Percentiles rank a stretch among this genome's conserved stretches.
Evolutionary conservation across 495 filamentous ascomycete species (phyloP).

Genomic region (Rhypophila decipiens): DNA sequence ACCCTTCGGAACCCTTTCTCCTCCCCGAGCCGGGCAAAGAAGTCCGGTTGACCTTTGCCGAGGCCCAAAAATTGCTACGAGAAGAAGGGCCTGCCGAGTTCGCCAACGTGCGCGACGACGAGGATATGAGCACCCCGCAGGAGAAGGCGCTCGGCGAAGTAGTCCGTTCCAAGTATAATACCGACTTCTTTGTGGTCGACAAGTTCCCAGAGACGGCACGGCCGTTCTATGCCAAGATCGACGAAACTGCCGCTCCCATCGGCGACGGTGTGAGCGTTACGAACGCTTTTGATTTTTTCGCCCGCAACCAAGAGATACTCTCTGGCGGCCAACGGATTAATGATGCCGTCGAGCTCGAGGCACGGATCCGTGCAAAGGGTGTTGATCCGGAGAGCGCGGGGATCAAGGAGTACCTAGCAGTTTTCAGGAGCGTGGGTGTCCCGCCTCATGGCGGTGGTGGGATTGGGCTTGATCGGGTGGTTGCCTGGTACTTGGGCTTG

Average conservation of each 20-base stretch:
- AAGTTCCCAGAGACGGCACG: constrained; percentile 81
- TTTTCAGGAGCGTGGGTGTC: constrained; percentile 68
- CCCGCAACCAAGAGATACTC: constrained; percentile 73
- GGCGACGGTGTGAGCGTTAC: constrained; percentile 41
- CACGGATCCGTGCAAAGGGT: constrained; percentile 63
- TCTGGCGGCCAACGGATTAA: constrained; percentile 84
- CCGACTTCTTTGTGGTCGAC: constrained; percentile 89
- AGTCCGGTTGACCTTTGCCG: constrained; percentile 75
- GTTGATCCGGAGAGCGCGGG: constrained; percentile 67
- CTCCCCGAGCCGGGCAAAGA: constrained; percentile 62
- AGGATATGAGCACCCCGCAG: constrained; percentile 76
- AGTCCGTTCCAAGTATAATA: constrained; percentile 73
- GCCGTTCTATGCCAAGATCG: constrained; percentile 86
- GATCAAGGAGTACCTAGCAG: constrained; percentile 76
- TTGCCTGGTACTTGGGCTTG: constrained; percentile 80
- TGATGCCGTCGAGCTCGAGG: constrained; percentile 60
- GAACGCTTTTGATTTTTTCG: constrained; percentile 88
- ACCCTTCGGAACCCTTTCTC: constrained; percentile 50
- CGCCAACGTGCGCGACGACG: constrained; percentile 61
- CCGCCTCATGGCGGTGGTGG: constrained; percentile 82
- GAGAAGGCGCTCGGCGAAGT: constrained; percentile 88
- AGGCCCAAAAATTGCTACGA: constrained; percentile 75
- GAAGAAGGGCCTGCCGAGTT: constrained; percentile 70
- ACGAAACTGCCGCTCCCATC: constrained; percentile 48
- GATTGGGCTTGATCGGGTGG: constrained; percentile 80